Base-by-base conservation (phyloP, 2,329 filamentous ascomycete species). In the Paecilomyces sp. region DNA sequence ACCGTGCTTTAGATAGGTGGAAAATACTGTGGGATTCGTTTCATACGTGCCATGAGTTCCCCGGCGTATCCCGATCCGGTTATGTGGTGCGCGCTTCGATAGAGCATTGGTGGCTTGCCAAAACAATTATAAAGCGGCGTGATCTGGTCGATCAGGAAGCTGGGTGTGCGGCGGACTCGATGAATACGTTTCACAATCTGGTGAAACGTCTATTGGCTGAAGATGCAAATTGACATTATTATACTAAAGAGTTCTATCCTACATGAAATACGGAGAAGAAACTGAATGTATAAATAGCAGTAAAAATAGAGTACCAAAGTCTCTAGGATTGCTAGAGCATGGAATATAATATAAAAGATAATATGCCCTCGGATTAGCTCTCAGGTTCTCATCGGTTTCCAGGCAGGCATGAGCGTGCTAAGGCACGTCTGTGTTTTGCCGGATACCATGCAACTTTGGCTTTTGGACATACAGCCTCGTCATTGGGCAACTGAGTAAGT, bases 391-490 rank as follows among this genome's bases (percentile, higher is more conserved):
- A 78, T 68, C 58, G 74, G 69, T 72, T 73, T 76, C 76, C 74
- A 75, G 67, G 68, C 72, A 65, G 58, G 57, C 55, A 47, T 54
- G 58, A 60, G 30, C 51, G 18, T 54, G 31, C 61, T 9, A 34
- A 30, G 57, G 63, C 57, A 66, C 62, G 59, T 54, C 58, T 57
- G 57, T 56, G 18, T 47, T 55, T 59, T 62, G 69, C 69, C 70
- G 75, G 76, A 75, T 78, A 74, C 67, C 75, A 63, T 76, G 63
- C 75, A 76, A 75, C 68, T 78, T 77, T 78, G 76, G 76, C 76
- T 77, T 77, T 71, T 74, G 68, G 72, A 72, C 67, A 70, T 11
- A 64, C 61, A 61, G 51, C 62, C 66, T 77, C 75, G 71, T 77
- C 75, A 77, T 65, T 54, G 74, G 74, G 71, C 71, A 56, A 55